These are phyloP conservation scores for Hypoxylon sp. DNA, from an alignment of 2,329 filamentous ascomycete genomes.

Conservation along the genomic window DNA sequence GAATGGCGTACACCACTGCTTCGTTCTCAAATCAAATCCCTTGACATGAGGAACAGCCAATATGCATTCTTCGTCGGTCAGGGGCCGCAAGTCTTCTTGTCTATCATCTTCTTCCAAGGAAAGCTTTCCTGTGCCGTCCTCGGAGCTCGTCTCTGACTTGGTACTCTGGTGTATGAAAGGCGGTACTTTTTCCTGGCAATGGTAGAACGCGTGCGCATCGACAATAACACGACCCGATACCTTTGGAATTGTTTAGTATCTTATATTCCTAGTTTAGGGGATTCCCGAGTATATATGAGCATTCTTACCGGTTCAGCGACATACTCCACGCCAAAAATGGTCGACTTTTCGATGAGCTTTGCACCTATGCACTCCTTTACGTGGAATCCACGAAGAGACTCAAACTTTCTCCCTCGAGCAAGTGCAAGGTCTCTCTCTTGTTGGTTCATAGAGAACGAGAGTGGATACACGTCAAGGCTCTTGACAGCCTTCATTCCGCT, in stretches of 20 bases:
- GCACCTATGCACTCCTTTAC: not conserved
- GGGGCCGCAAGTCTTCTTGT: not conserved
- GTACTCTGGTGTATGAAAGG: not conserved
- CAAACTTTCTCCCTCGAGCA: not conserved
- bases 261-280: not conserved
- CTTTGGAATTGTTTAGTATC: not conserved
- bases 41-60: not conserved
- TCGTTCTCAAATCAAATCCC: not conserved
- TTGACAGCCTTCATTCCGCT: not conserved
- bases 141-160: not conserved
- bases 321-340: not conserved
- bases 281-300: not conserved
- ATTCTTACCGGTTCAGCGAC: conserved; percentile 2
- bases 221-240: not conserved
- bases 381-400: conserved; percentile 1
- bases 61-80: conserved; percentile 3
- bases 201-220: not conserved
- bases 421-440: not conserved
- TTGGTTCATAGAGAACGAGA: not conserved
- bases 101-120: not conserved
- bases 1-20: not conserved
- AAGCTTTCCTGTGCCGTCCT: not conserved
- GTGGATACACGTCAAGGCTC: not conserved
- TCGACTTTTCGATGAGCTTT: not conserved
- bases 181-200: not conserved